These are phyloP conservation scores for Penicillium oxalicum DNA, from an alignment of 2,329 filamentous ascomycete species.

Conservation along the genomic window DNA sequence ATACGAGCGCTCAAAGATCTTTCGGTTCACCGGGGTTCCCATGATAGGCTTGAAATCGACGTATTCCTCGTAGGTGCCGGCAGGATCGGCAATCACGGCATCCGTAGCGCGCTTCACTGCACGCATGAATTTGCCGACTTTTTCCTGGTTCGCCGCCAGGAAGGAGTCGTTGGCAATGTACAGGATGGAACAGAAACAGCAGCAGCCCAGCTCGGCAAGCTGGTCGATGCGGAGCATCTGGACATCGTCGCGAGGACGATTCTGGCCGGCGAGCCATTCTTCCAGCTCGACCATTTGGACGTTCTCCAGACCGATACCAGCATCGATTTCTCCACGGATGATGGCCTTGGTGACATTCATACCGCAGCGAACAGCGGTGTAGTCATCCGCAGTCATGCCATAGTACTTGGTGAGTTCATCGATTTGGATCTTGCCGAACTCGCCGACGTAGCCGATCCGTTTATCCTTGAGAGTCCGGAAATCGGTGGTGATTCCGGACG, in stretches of 20 bases:
- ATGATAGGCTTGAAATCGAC: conserved; percentile 67
- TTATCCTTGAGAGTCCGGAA: conserved; percentile 71
- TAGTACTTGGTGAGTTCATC: conserved; percentile 75
- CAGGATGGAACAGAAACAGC: conserved; percentile 76
- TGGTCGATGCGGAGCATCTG: conserved; percentile 78
- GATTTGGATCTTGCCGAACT: conserved; percentile 78
- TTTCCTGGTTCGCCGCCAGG: conserved; percentile 58
- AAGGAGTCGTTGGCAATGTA: conserved; percentile 75
- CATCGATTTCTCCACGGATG: conserved; percentile 65
- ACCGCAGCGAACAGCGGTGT: conserved; percentile 70
- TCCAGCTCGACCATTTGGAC: conserved; percentile 79
- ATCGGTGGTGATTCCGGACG: conserved; percentile 66
- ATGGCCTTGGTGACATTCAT: conserved; percentile 78
- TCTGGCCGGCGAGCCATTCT: conserved; percentile 63
- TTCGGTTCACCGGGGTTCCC: conserved; percentile 62
- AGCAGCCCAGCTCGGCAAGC: conserved; percentile 72
- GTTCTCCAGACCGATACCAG: conserved; percentile 71
- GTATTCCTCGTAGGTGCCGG: conserved; percentile 61
- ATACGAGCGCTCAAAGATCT: conserved; percentile 74
- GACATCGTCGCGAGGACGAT: conserved; percentile 60
- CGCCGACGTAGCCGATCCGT: conserved; percentile 71
- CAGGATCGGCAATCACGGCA: conserved; percentile 60
- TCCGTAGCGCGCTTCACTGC: conserved; percentile 71
- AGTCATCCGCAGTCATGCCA: conserved; percentile 65
- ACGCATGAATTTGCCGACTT: conserved; percentile 61